Evolutionary conservation across 164 flowering plant genomes (phyloP).

Genomic region (Dillenia suffruticosa): DNA sequence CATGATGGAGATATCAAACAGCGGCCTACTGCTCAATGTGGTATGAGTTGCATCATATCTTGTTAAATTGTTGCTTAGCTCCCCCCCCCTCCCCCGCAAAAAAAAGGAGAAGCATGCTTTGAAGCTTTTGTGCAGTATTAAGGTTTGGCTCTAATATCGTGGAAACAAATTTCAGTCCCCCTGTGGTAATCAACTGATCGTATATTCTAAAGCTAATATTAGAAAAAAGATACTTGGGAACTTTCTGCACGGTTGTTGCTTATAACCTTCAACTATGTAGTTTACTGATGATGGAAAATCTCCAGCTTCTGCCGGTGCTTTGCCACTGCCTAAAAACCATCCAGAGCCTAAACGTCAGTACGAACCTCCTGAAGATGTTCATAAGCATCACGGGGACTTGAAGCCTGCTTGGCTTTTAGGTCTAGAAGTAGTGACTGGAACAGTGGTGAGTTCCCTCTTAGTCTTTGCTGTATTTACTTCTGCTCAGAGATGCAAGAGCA

Average conservation of each 20-base stretch:
- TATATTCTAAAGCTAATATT: too few species aligned
- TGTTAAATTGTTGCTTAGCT: too few species aligned
- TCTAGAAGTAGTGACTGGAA: constrained; percentile 76
- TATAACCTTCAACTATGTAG: too few species aligned
- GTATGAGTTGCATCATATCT: constrained; percentile 28
- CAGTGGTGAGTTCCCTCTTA: constrained; percentile 49
- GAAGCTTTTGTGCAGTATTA: too few species aligned
- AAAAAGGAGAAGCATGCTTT: too few species aligned
- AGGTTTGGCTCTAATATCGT: too few species aligned
- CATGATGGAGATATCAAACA: constrained; percentile 54
- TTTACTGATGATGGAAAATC: constrained; percentile 2
- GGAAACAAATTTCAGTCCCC: too few species aligned
- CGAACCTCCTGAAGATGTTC: constrained; percentile 24
- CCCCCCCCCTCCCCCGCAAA: too few species aligned
- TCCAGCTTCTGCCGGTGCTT: constrained; percentile 24
- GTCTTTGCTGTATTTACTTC: constrained; percentile 49
- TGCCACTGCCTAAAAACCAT: constrained; percentile 34
- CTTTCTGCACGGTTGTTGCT: too few species aligned
- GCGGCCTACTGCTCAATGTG: constrained; percentile 62
- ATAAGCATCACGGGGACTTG: constrained; percentile 38
- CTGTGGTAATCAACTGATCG: too few species aligned
- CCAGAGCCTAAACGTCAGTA: constrained; percentile 26
- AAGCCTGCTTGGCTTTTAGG: constrained; percentile 78
- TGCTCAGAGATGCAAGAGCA: constrained; percentile 48
- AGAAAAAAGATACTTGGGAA: too few species aligned